Evolutionary conservation across 352 stramenopile species (phyloP).

Genomic region (Phytopythium kandeliae): DNA sequence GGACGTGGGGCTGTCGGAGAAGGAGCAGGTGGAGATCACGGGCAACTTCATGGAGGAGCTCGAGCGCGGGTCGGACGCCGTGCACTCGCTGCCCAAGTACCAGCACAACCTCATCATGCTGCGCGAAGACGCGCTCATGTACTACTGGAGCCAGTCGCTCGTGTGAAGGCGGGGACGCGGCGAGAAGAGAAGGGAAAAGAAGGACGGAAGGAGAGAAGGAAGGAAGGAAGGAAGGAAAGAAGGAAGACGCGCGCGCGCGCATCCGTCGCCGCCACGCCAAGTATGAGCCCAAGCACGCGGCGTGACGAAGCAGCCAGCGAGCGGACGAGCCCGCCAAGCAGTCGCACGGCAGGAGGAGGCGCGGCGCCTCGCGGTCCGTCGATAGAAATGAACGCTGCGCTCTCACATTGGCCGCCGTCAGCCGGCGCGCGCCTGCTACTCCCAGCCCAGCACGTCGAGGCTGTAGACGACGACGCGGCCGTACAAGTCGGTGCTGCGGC

Average conservation of each 20-base stretch:
- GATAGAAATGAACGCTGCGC: background rate
- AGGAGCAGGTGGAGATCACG: slow-evolving; percentile 64
- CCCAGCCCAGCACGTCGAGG: slow-evolving; percentile 34
- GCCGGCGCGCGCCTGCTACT: too few relatives aligned
- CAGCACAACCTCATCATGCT: slow-evolving; percentile 81
- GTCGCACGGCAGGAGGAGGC: too few relatives aligned
- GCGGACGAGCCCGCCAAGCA: too few relatives aligned
- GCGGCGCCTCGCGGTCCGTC: too few relatives aligned
- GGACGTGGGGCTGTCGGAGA: slow-evolving; percentile 47
- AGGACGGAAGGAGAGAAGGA: background rate
- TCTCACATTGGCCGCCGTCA: background rate
- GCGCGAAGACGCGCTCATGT: slow-evolving; percentile 82
- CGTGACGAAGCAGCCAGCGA: too few relatives aligned
- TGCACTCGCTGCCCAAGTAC: slow-evolving; percentile 81
- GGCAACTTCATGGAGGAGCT: slow-evolving; percentile 57
- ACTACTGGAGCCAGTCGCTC: slow-evolving; percentile 83
- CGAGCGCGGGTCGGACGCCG: slow-evolving; percentile 48
- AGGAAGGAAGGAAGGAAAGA: too few relatives aligned
- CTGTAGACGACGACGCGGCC: slow-evolving; percentile 65
- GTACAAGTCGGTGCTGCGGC: slow-evolving; percentile 68
- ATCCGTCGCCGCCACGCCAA: too few relatives aligned
- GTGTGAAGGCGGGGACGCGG: too few relatives aligned
- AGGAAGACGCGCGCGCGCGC: background rate
- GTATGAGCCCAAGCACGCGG: too few relatives aligned
- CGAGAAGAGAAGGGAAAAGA: too few relatives aligned